phyloP scores from a whole-genome alignment of 2,329 filamentous ascomycete genomes.

The Ascochyta pisi region DNA sequence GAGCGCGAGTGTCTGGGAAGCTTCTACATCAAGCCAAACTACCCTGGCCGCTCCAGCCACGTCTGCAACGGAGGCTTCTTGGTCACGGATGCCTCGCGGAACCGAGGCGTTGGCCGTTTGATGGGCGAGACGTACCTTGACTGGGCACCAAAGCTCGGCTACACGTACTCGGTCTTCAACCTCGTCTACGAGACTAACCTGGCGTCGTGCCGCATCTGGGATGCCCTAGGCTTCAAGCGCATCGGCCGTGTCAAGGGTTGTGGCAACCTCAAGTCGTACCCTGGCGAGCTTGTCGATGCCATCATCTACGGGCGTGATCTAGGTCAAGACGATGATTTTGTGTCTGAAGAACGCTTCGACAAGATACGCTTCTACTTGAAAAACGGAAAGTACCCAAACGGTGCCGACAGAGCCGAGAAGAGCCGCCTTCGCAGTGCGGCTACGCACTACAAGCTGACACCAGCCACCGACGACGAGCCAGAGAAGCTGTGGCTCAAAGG shows the following conservation, averaged over 20 bases:
- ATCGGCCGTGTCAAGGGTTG: constrained; percentile 76
- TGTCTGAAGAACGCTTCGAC: constrained; percentile 96
- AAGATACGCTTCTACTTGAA: constrained; percentile 98
- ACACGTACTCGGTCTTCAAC: constrained; percentile 93
- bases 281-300: constrained; percentile 56
- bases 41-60: constrained; percentile 88
- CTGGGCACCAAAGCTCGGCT: constrained; percentile 68
- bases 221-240: constrained; percentile 88
- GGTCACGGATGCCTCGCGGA: constrained; percentile 56
- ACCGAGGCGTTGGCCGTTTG: constrained; percentile 58
- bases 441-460: constrained; percentile 87
- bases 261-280: constrained; percentile 58
- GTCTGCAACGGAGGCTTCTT: constrained; percentile 72
- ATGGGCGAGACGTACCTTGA: constrained; percentile 62
- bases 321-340: constrained; percentile 75
- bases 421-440: constrained; percentile 90
- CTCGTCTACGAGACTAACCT: constrained; percentile 94
- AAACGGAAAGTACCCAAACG: constrained; percentile 89
- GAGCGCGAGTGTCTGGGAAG: constrained; percentile 81
- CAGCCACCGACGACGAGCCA: constrained; percentile 52
- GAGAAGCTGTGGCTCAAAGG: constrained; percentile 91
- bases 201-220: constrained; percentile 89
- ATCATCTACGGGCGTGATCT: constrained; percentile 68
- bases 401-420: constrained; percentile 94
- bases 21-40: constrained; percentile 95